Evolutionary conservation across 2,329 filamentous ascomycete genomes (phyloP).

Genomic region (Madurella mycetomatis): DNA sequence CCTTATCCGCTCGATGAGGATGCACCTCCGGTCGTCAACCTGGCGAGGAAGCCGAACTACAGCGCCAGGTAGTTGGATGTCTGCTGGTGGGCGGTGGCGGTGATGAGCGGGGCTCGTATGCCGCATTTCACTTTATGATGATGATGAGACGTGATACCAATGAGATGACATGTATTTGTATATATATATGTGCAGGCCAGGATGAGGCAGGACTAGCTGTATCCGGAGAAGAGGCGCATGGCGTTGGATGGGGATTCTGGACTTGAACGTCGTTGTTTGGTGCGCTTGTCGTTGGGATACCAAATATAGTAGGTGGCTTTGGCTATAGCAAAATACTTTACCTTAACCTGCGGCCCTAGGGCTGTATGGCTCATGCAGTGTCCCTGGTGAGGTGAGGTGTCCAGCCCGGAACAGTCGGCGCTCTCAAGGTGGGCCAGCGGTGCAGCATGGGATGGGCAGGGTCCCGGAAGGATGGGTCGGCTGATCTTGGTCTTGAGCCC

Average conservation of each 20-base stretch:
- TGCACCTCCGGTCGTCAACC: conserved; percentile 78
- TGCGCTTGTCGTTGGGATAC: conserved; percentile 9
- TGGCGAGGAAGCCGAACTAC: conserved; percentile 78
- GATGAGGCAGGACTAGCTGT: not conserved
- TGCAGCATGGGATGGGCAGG: no score
- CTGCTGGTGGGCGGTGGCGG: not conserved
- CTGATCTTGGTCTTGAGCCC: not conserved
- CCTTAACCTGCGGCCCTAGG: no score
- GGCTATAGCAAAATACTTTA: not conserved
- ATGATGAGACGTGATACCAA: conserved; percentile 1
- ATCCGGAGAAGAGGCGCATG: not conserved
- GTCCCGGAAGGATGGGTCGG: not conserved
- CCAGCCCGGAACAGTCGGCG: no score
- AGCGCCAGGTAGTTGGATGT: conserved; percentile 30
- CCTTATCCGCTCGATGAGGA: conserved; percentile 80
- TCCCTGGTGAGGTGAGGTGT: no score
- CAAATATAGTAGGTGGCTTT: conserved; percentile 16
- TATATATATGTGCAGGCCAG: not conserved
- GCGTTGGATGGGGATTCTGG: not conserved
- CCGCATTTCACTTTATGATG: not conserved
- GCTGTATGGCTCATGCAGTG: no score
- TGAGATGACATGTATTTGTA: not conserved
- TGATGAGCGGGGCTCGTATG: not conserved
- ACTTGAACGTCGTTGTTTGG: not conserved
- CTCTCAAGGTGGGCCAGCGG: no score